Evolutionary conservation across 305 asterid genomes (phyloP), one percentile per base, ranked within the genome.

Genomic region (Fraxinus dipetala): DNA sequence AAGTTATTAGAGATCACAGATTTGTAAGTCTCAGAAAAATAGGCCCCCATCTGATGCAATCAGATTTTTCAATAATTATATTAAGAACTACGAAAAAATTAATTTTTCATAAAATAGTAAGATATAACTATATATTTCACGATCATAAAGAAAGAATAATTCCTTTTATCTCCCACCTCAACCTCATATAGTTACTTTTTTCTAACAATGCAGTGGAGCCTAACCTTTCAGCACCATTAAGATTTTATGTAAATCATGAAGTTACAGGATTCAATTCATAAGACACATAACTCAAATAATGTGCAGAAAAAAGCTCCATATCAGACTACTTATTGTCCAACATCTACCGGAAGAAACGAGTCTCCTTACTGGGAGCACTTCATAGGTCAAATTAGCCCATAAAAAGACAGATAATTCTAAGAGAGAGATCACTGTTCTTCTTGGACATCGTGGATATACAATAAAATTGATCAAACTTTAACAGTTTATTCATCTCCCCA

Each of bases 151-250:
- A 14, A 69, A 69, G 20, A 69, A 28, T 24, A 63, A 28, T 28
- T 36, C 74, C 36, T 30, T 5, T 28, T 14, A 67, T 13, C 74
- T 11, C 74, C 74, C 35, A 28, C 74, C 22, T 11, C 74, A 13
- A 13, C 18, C 74, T 7, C 72, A 61, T 8, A 61, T 61, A 61
- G 75, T 69, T 11, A 30, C 5, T 48, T 48, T 35, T 61, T 69
- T 69, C 75, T 18, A 5, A 28, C 74, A 26, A 67, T 22, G 72
- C 35, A 13, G n/a, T 63, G 32, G 69, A 22, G 38, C 82, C 51
- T 63, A 63, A 81, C 77, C 75, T 77, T 69, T 40, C 20, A 22
- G 35, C 18, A 70, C 78, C 26, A 30, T 40, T 43, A 76, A 48
- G 80, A 63, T 32, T 35, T 20, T 16, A 18, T 30, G 35, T 35